Conservation (phyloP, 2,329 filamentous ascomycete genomes). For the Clonostachys chloroleuca region DNA sequence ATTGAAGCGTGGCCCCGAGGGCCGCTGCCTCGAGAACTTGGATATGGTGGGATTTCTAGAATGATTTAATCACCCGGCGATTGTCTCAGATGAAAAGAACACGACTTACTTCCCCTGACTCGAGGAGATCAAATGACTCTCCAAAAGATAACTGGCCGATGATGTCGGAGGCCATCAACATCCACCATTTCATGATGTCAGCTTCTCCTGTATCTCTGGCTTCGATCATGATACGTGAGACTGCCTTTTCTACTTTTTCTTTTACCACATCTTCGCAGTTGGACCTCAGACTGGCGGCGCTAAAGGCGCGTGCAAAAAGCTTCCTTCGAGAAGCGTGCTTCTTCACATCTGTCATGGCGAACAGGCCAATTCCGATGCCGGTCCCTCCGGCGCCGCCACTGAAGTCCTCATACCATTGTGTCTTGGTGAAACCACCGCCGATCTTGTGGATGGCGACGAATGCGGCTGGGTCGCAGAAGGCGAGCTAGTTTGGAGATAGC, state of each 20-base stretch:
- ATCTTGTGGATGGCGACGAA: slow-evolving; percentile 22
- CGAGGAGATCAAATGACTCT: slow-evolving; percentile 47
- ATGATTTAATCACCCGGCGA: no score
- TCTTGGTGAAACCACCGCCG: slow-evolving; percentile 10
- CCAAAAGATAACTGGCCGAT: slow-evolving; percentile 51
- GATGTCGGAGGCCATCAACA: slow-evolving; percentile 48
- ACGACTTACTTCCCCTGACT: slow-evolving; percentile 37
- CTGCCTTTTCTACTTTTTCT: slow-evolving; percentile 27
- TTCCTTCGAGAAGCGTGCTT: slow-evolving; percentile 28
- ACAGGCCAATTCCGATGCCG: slow-evolving; percentile 15
- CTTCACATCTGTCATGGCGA: slow-evolving; percentile 28
- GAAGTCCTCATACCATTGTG: slow-evolving; percentile 11
- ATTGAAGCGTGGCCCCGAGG: no score
- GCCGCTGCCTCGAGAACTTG: no score
- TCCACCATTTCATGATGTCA: slow-evolving; percentile 49
- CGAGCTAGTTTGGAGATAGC: slow-evolving; percentile 15
- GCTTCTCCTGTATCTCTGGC: slow-evolving; percentile 29
- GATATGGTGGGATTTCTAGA: no score
- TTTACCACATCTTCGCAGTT: slow-evolving; percentile 23
- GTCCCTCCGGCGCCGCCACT: slow-evolving; percentile 5
- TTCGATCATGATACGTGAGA: slow-evolving; percentile 32
- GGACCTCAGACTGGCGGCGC: slow-evolving; percentile 28
- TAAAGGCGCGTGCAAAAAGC: slow-evolving; percentile 32
- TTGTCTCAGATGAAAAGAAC: background rate
- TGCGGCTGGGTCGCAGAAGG: slow-evolving; percentile 12